Base-by-base conservation (phyloP, 495 filamentous ascomycete genomes). In the Penicillium riverlandense region DNA sequence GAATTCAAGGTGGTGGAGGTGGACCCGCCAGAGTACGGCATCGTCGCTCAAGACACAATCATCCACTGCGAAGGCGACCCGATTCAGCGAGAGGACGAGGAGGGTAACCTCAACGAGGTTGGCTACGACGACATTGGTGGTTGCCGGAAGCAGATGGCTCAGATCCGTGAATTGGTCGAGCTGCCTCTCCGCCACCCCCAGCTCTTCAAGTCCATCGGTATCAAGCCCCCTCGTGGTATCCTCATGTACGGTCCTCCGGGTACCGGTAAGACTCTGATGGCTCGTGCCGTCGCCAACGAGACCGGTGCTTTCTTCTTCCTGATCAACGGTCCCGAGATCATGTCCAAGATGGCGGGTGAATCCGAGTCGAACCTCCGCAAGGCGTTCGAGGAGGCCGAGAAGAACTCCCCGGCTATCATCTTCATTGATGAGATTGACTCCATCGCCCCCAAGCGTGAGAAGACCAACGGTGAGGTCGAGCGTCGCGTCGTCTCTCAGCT, bases 381-480 rank as follows among this genome's bases (percentile, higher is more conserved):
- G 71, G 91, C 91, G 10, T 98, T 98, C 55, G 91, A 98, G 63
- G 92, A 98, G 74, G 91, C 91, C 30, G 91, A 98, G 76, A 98
- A 98, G 83, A 96, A 98, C 71, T 95, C 91, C 1, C 91, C 91
- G 7, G 90, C 91, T 32, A 96, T 98, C 63, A 98, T 98, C 70
- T 98, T 98, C 78, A 98, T 98, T 54, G 91, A 98, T 61, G 91
- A 98, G 61, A 96, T 98, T 63, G 91, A 98, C 56, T 96, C 91
- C 7, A 98, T 98, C 54, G 91, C 91, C 5, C 91, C 91, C 44
- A 98, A 98, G 84, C 90, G 91, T 82, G 91, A 98, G 47, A 98
- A 98, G 88, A 98, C 91, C 48, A 98, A 98, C 67, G 91, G 91
- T 57, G 91, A 98, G 60, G 91, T 98, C 54, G 91, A 98, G 77